Conservation (phyloP, 768 basidiomycete species). For the Trametes sanguinea region DNA sequence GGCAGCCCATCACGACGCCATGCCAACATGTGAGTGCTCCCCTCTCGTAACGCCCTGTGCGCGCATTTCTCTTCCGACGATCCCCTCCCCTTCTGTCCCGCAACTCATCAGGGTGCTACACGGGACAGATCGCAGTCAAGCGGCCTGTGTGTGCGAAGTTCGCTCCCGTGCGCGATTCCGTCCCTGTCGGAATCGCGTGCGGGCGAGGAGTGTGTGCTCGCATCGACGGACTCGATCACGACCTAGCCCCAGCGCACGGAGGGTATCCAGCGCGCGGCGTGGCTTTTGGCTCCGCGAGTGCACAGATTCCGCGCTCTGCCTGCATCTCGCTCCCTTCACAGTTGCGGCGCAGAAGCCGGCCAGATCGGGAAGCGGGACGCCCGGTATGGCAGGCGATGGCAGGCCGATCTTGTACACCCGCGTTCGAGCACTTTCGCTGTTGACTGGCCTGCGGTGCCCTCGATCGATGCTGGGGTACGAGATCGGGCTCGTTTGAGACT, state of each 20-base stretch:
- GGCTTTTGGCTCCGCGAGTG: constrained; percentile 3
- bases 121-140: not conserved
- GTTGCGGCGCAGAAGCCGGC: constrained; percentile 6
- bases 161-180: constrained; percentile 8
- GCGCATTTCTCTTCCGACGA: not conserved
- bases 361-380: constrained; percentile 8
- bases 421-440: not conserved
- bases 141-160: not conserved
- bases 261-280: not conserved
- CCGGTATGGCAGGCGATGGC: not conserved
- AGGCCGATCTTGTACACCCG: not conserved
- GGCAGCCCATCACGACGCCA: constrained; percentile 88
- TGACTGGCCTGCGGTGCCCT: not conserved
- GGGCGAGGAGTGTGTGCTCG: not conserved
- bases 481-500: not conserved
- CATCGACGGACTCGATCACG: constrained; percentile 4
- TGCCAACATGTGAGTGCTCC: constrained; percentile 82
- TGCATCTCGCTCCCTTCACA: constrained; percentile 1
- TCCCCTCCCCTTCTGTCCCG: not conserved
- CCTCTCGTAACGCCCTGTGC: not conserved
- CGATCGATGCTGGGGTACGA: constrained; percentile 11
- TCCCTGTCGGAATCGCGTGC: constrained; percentile 3
- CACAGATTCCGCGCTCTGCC: not conserved
- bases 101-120: not conserved
- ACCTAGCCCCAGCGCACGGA: not conserved